These are phyloP conservation scores for Chamaenerion angustifolium DNA, from an alignment of 345 rosid genomes.

Conservation along the genomic window DNA sequence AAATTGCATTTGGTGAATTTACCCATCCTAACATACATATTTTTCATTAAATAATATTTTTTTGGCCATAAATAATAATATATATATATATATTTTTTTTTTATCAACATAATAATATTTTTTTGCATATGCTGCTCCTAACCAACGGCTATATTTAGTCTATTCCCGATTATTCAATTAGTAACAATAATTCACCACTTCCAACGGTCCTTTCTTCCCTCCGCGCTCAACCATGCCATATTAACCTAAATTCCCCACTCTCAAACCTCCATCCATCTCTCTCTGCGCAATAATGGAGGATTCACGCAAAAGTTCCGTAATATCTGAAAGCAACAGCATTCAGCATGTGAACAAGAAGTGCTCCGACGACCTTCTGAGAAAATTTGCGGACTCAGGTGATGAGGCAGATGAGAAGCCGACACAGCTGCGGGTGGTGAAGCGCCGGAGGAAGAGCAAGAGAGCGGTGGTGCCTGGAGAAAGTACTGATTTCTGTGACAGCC, in stretches of 20 bases:
- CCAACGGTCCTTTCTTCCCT: conserved; percentile 51
- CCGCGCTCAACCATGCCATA: background rate
- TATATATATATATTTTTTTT: too few relatives aligned
- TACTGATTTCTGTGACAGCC: conserved; percentile 9
- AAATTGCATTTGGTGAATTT: too few relatives aligned
- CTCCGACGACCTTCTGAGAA: conserved; percentile 73
- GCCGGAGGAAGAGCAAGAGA: conserved; percentile 19
- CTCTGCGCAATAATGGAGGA: background rate
- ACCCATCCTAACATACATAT: too few relatives aligned
- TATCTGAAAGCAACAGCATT: conserved; percentile 12
- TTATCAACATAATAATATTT: too few relatives aligned
- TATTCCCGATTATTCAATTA: conserved; percentile 12
- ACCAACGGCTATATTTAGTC: conserved; percentile 36
- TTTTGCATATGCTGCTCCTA: too few relatives aligned
- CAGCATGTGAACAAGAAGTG: conserved; percentile 63
- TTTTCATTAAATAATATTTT: too few relatives aligned
- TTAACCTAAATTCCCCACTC: background rate
- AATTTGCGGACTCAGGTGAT: conserved; percentile 44
- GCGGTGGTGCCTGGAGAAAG: conserved; percentile 7
- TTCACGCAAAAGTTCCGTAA: conserved; percentile 3
- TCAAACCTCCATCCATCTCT: background rate
- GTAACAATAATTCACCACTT: conserved; percentile 7
- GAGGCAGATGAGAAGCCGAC: conserved; percentile 10
- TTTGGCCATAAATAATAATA: too few relatives aligned
- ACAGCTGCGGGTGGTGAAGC: conserved; percentile 12